Percentiles rank a stretch among this genome's conserved stretches.
Conservation (phyloP, 345 rosid genomes). For the Erodium maritimum region DNA sequence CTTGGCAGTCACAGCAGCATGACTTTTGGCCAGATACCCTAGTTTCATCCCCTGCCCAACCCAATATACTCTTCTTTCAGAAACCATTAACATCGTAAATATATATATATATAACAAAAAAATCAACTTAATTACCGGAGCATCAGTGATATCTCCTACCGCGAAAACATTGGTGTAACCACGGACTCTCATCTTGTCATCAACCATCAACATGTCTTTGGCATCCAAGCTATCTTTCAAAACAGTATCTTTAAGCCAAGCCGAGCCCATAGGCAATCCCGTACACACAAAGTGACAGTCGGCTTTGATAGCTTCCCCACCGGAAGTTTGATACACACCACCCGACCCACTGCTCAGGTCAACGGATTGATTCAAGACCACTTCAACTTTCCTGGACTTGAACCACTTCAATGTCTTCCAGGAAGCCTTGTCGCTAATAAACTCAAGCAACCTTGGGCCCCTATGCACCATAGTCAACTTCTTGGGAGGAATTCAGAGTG, state of each 20-base stretch:
- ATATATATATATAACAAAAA: too few species aligned
- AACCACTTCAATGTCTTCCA: slow-evolving; percentile 45
- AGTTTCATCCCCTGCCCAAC: slow-evolving; percentile 31
- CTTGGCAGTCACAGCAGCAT: slow-evolving; percentile 20
- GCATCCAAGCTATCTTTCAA: slow-evolving; percentile 27
- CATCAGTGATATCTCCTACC: slow-evolving; percentile 40
- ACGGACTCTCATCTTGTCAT: slow-evolving; percentile 34
- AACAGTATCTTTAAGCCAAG: slow-evolving; percentile 34
- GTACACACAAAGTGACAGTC: slow-evolving; percentile 51
- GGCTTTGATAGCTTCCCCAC: slow-evolving; percentile 29
- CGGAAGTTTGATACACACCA: slow-evolving; percentile 20
- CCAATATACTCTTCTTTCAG: too few species aligned
- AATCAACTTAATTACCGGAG: slow-evolving; percentile 22
- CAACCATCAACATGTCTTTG: slow-evolving; percentile 42
- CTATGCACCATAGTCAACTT: slow-evolving; percentile 47
- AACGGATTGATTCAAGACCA: slow-evolving; percentile 25
- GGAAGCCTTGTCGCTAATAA: slow-evolving; percentile 44
- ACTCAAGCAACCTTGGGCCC: slow-evolving; percentile 56
- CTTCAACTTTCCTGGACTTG: slow-evolving; percentile 37
- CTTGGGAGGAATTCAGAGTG: slow-evolving; percentile 51
- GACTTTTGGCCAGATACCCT: slow-evolving; percentile 30
- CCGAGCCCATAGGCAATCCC: slow-evolving; percentile 41
- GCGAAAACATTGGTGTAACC: slow-evolving; percentile 40
- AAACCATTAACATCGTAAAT: too few species aligned
- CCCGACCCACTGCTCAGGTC: slow-evolving; percentile 12